Evolutionary conservation across 139 green algal genomes (phyloP).

Genomic region (Medakamo hakoo): DNA sequence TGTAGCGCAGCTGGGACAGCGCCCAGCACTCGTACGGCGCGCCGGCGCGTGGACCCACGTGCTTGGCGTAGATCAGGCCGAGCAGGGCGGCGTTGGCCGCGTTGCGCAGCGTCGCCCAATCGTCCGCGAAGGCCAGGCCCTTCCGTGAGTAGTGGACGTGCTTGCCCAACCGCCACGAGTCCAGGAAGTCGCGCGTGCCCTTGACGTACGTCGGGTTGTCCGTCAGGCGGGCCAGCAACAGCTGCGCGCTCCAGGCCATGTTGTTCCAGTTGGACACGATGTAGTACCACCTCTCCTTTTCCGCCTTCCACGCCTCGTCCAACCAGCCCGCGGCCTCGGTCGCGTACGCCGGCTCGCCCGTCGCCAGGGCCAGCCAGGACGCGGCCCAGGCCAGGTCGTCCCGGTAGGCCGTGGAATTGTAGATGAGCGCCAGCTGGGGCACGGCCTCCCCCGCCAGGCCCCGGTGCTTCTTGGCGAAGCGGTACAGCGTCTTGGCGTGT

Average conservation of each 20-base stretch:
- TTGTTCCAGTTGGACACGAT: conserved; percentile 13
- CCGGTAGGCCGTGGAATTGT: conserved; percentile 12
- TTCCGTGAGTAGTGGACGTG: conserved; percentile 12
- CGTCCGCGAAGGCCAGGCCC: conserved; percentile 14
- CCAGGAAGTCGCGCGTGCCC: conserved; percentile 8
- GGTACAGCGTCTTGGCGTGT: conserved; percentile 28
- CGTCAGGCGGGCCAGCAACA: conserved; percentile 7
- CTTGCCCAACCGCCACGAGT: conserved; percentile 11
- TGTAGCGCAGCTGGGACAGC: neutral
- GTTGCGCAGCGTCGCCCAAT: conserved; percentile 25
- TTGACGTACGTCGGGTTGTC: conserved; percentile 1
- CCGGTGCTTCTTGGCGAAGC: conserved; percentile 14
- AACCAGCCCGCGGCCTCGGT: conserved; percentile 4
- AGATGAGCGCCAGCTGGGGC: conserved; percentile 1
- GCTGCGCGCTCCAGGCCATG: conserved; percentile 8
- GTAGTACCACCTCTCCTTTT: conserved; percentile 1
- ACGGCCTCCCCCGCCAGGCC: neutral
- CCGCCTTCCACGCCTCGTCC: neutral
- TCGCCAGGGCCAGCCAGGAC: conserved; percentile 38
- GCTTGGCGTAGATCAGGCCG: conserved; percentile 15
- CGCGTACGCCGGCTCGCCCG: conserved; percentile 27
- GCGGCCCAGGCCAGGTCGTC: conserved; percentile 44
- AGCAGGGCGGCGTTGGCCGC: conserved; percentile 19
- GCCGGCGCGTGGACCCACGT: neutral
- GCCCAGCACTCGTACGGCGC: conserved; percentile 1